These are phyloP conservation scores for Wickerhamiella alocasiicola DNA, from an alignment of 805 yeast species.

Conservation along the genomic window DNA sequence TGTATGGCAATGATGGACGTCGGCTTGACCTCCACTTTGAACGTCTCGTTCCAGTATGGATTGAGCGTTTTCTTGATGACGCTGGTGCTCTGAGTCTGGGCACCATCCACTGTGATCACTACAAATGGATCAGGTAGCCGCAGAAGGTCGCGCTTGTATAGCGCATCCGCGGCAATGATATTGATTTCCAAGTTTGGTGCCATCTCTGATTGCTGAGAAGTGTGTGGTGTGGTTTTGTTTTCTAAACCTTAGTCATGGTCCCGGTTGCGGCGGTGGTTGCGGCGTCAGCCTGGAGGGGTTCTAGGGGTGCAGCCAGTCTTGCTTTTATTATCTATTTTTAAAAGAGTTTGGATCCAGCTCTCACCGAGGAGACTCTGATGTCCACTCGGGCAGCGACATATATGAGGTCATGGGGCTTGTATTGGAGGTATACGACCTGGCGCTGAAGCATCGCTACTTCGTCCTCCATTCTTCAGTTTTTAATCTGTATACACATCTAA, in stretches of 20 bases:
- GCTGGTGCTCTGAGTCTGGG: slow-evolving; percentile 87
- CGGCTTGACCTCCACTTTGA: slow-evolving; percentile 43
- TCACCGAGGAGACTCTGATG: no score
- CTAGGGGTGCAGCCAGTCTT: no score
- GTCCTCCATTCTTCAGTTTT: no score
- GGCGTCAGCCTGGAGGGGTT: background rate
- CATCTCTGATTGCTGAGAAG: slow-evolving; percentile 8
- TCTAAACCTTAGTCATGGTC: background rate
- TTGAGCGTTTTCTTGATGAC: slow-evolving; percentile 88
- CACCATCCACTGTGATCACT: slow-evolving; percentile 92
- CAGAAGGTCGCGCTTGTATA: slow-evolving; percentile 88
- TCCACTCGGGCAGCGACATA: no score
- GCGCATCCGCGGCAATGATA: slow-evolving; percentile 87
- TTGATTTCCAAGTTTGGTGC: slow-evolving; percentile 21
- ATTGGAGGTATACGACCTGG: no score
- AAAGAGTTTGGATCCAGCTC: no score
- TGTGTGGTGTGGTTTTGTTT: background rate
- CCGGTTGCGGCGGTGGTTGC: background rate
- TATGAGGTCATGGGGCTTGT: no score
- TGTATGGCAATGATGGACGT: slow-evolving; percentile 74
- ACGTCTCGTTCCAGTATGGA: slow-evolving; percentile 96
- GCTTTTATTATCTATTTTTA: no score
- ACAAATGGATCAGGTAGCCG: slow-evolving; percentile 98
- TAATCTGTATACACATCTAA: no score
- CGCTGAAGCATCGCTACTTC: no score